Conservation (phyloP, 352 stramenopile species). For the Pythium utonaiense region DNA sequence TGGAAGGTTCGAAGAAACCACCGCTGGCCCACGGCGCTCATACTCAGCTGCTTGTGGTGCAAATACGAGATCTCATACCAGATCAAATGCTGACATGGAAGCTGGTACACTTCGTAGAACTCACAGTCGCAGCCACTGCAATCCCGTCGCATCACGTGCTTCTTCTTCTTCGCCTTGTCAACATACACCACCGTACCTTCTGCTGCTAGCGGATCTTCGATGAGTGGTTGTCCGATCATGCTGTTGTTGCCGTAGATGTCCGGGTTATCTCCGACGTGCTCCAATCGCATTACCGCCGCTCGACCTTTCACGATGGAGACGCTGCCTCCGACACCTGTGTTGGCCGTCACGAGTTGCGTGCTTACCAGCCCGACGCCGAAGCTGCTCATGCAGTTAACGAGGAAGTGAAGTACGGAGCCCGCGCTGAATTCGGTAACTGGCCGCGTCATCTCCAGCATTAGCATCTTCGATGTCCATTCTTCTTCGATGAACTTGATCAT, state of each 20-base stretch:
- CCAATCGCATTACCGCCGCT: constrained; percentile 23
- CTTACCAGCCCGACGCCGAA: constrained; percentile 58
- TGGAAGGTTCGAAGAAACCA: constrained; percentile 76
- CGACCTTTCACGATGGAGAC: constrained; percentile 28
- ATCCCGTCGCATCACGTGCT: constrained; percentile 54
- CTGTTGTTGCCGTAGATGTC: constrained; percentile 4
- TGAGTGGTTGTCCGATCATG: constrained; percentile 4
- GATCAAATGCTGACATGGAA: constrained; percentile 71
- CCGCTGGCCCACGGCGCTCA: constrained; percentile 49
- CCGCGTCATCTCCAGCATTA: constrained; percentile 74
- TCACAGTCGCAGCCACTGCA: constrained; percentile 61
- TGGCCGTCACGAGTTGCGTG: constrained; percentile 54
- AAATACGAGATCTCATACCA: constrained; percentile 68
- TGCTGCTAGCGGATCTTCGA: constrained; percentile 15
- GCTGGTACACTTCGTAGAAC: constrained; percentile 60
- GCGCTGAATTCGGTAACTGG: constrained; percentile 53
- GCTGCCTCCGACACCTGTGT: constrained; percentile 27
- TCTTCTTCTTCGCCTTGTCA: constrained; percentile 55
- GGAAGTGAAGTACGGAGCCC: constrained; percentile 56
- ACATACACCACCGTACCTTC: constrained; percentile 45
- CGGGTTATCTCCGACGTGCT: constrained; percentile 1
- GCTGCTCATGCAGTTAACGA: constrained; percentile 69
- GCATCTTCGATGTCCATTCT: constrained; percentile 69
- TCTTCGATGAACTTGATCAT: constrained; percentile 67
- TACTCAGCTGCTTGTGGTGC: constrained; percentile 59